A percentile compares a stretch with the other conserved stretches of the same genome.
Evolutionary conservation across 2,329 filamentous ascomycete species (phyloP).

Genomic region (Ophiobolus disseminans): DNA sequence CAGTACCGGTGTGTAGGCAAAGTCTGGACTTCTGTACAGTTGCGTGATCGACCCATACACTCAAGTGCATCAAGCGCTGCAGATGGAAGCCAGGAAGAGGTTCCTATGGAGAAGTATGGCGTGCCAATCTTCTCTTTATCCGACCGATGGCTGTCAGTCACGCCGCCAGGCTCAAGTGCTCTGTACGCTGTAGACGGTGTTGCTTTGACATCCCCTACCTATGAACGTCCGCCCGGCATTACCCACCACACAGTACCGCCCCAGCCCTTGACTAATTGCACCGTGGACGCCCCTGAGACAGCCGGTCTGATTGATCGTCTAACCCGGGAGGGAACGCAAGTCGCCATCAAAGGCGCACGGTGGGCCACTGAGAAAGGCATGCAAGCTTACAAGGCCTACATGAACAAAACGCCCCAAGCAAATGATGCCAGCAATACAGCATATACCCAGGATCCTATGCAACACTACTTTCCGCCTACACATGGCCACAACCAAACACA

Average conservation of each 20-base stretch:
- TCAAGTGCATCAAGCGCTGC: conserved; percentile 46
- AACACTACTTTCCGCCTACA: conserved; percentile 74
- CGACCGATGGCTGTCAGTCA: conserved; percentile 79
- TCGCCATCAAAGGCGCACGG: conserved; percentile 74
- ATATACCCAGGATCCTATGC: conserved; percentile 48
- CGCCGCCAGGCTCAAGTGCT: conserved; percentile 74
- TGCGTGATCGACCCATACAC: conserved; percentile 42
- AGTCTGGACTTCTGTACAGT: conserved; percentile 86
- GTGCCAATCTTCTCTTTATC: conserved; percentile 73
- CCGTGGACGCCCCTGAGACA: conserved; percentile 73
- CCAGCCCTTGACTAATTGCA: conserved; percentile 69
- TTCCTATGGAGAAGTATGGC: conserved; percentile 53
- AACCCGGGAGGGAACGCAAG: conserved; percentile 80
- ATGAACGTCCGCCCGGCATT: conserved; percentile 62
- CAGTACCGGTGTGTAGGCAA: conserved; percentile 78
- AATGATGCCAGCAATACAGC: conserved; percentile 24
- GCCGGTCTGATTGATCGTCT: conserved; percentile 78
- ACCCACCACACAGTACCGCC: conserved; percentile 71
- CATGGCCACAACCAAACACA: conserved; percentile 67
- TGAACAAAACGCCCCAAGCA: conserved; percentile 60
- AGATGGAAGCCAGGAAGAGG: conserved; percentile 45
- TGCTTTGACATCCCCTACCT: conserved; percentile 60
- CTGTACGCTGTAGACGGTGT: conserved; percentile 72
- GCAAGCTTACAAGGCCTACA: conserved; percentile 82
- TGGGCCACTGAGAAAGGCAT: conserved; percentile 80